phyloP scores from a whole-genome alignment of 139 green algal genomes.

The Haematococcus lacustris region DNA sequence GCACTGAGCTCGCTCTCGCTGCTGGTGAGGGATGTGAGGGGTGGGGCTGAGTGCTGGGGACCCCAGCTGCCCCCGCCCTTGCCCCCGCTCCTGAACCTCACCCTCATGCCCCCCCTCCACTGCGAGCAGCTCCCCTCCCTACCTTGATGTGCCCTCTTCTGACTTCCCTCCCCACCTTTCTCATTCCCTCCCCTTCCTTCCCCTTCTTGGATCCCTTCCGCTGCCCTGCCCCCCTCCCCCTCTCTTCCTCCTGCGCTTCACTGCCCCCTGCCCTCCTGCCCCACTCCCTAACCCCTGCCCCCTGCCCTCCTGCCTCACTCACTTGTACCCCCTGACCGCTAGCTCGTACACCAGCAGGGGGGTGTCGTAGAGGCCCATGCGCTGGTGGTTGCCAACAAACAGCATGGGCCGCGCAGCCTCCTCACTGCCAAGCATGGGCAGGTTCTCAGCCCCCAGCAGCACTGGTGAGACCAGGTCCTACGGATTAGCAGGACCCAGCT shows the following conservation, averaged over 20 bases:
- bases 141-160: neutral
- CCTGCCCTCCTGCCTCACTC: neutral
- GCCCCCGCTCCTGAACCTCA: no score
- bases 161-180: neutral
- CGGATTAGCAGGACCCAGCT: no score
- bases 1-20: no score
- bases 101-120: no score
- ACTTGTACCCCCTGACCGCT: constrained; percentile 62
- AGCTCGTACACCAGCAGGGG: constrained; percentile 67
- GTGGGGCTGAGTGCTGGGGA: no score
- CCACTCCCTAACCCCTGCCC: neutral
- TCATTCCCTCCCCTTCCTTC: neutral
- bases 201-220: no score
- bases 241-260: no score
- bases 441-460: constrained; percentile 51
- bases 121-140: no score
- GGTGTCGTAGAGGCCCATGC: constrained; percentile 71
- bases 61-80: no score
- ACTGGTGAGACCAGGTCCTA: constrained; percentile 58
- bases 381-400: constrained; percentile 74
- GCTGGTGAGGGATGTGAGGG: no score
- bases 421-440: constrained; percentile 33
- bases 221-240: no score
- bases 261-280: neutral
- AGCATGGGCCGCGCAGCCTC: constrained; percentile 42